Base-by-base conservation (phyloP, 768 basidiomycete species). In the Tephrocybe rancida region DNA sequence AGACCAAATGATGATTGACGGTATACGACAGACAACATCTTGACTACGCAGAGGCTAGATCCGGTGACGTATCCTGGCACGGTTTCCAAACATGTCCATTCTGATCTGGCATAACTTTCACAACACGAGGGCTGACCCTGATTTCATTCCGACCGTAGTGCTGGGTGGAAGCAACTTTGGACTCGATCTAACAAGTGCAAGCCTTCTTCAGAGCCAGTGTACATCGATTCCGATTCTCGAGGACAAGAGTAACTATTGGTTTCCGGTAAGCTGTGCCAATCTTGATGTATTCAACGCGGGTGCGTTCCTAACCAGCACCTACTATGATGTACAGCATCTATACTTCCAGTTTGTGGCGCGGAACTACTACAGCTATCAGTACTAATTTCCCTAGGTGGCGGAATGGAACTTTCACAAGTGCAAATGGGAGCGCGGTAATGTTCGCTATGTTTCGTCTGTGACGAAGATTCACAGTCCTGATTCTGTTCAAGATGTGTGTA, bases 141-240 rank as follows among this genome's bases (percentile, higher is more conserved):
- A 9, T 6, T 37, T 37, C 5, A 37, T 37, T 37, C 30, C 16
- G 4, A 37, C 4, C 35, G 10, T 18, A 75, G 73, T 75, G 43
- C 41, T 70, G 16, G 73, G 75, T 13, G 72, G 72, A 14, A 72
- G 70, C 60, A 73, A 73, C 48, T 75, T 76, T 55, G 66, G 71
- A 6, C 49, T 64, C 19, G 57, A 62, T n/a, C 53, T 66, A 21
- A 66, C 62, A 22, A 73, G 71, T 0, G 64, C 49, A n/a, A 46
- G 43, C 8, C 61, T 76, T 24, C 62, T 70, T 8, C 52, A 61
- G 22, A 73, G 73, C 46, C 46, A 68, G 61, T 76, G 74, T 56
- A 72, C 72, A 0, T 69, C 72, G 18, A 67, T 71, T 38, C 73
- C 74, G 10, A 71, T 74, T 41, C 44, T 56, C 24, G 63, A 76